Base-by-base conservation (phyloP, 768 basidiomycete genomes). In the Pisolithus albus region DNA sequence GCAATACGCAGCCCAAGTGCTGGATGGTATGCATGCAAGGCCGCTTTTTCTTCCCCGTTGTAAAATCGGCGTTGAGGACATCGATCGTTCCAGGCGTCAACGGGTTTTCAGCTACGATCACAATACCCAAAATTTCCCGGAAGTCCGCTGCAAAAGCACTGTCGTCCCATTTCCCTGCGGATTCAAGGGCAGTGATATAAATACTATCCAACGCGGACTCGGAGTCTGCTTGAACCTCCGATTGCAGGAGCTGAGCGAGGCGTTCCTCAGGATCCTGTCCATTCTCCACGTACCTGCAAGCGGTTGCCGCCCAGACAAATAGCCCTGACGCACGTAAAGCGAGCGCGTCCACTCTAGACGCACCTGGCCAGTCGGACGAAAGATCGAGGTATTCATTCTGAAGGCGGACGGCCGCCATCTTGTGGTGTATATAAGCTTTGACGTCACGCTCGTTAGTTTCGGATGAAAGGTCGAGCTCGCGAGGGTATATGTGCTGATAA, bases 231-330 rank as follows among this genome's bases (percentile, higher is more conserved):
- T 58, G 62, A 6, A 69, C 34, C 8, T 58, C 52, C 1, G 55
- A 30, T 0, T 53, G 46, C 2, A 65, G 54, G 24, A 67, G 61
- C 30, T 60, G 57, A 10, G 61, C 46, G 32, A 67, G 56, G 32
- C 67, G 56, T 48, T 69, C 66, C 23, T 60, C 59, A 7, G 67
- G 66, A 36, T 67, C 59, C 49, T 67, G 67, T 0, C 61, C 60
- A 16, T 55, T 61, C 43, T 67, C 65, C 49, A 67, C 52, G 19
- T 69, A 69, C 19, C 56, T 58, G 54, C 67, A 67, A 6, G 68
- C 68, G 10, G 66, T 69, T 15, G 47, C 59, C 9, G 68, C 68
- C 66, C 66, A 68, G 38, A 68, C 56, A 44, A 69, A 70, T 30
- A 68, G 56, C 3, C 66, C 66, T 39, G 61, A 68, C 10, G 67